Evolutionary conservation across 352 stramenopile species (phyloP).

Genomic region (Globisporangium orthogonon): DNA sequence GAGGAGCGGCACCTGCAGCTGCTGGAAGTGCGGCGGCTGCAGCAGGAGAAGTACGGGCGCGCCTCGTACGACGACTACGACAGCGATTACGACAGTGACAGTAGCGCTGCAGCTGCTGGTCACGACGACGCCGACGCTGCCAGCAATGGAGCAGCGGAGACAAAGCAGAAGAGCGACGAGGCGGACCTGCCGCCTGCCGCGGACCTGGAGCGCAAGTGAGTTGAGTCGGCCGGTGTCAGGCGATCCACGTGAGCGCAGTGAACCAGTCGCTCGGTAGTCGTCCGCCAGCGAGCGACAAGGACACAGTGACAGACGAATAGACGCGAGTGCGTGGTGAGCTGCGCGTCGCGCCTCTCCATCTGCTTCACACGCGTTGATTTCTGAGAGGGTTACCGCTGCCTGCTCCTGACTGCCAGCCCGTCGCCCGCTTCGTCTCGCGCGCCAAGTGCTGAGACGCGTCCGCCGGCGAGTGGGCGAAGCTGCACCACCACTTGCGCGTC

Average conservation of each 20-base stretch:
- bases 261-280: background rate
- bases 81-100: constrained; percentile 27
- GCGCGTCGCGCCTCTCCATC: background rate
- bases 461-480: background rate
- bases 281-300: background rate
- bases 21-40: constrained; percentile 59
- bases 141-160: background rate
- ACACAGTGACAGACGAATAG: background rate
- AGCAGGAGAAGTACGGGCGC: constrained; percentile 67
- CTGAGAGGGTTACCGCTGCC: background rate
- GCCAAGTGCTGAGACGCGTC: background rate
- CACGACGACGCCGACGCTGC: background rate
- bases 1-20: constrained; percentile 51
- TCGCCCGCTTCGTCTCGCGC: too few relatives aligned
- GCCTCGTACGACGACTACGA: constrained; percentile 37
- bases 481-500: background rate
- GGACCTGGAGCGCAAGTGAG: background rate
- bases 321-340: background rate
- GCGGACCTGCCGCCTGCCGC: background rate
- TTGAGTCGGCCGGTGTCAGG: background rate
- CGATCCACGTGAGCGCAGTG: too few relatives aligned
- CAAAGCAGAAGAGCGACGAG: background rate
- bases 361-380: background rate
- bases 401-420: background rate
- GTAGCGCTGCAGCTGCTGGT: constrained; percentile 1